Evolutionary conservation across 805 yeast species (phyloP).

Genomic region (Candida bentonensis): DNA sequence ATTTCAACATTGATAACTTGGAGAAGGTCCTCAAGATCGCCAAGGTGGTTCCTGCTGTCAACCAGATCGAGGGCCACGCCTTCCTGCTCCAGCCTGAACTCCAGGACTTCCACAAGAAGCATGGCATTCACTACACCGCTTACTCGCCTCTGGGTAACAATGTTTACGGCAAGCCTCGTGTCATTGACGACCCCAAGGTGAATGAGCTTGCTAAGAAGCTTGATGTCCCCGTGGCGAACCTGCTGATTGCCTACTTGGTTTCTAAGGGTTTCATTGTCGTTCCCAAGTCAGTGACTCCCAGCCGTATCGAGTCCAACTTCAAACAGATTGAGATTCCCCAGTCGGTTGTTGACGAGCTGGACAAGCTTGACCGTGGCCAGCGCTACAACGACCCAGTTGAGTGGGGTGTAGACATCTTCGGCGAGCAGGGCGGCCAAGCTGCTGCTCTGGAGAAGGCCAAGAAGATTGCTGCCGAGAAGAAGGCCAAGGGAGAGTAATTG

Average conservation of each 20-base stretch:
- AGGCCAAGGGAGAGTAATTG: slow-evolving; percentile 6
- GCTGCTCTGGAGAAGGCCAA: slow-evolving; percentile 10
- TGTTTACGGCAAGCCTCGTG: slow-evolving; percentile 14
- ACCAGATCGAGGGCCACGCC: slow-evolving; percentile 71
- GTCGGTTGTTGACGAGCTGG: slow-evolving; percentile 28
- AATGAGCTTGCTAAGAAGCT: slow-evolving; percentile 44
- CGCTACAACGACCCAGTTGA: slow-evolving; percentile 18
- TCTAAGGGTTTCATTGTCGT: slow-evolving; percentile 44
- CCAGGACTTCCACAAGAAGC: slow-evolving; percentile 33
- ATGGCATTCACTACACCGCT: slow-evolving; percentile 51
- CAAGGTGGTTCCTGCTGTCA: slow-evolving; percentile 44
- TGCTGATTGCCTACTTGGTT: slow-evolving; percentile 21
- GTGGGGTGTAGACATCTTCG: slow-evolving; percentile 19
- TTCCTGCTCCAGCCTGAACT: slow-evolving; percentile 51
- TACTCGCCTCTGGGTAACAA: slow-evolving; percentile 56
- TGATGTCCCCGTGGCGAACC: slow-evolving; percentile 20
- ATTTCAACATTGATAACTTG: slow-evolving; percentile 43
- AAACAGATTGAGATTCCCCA: slow-evolving; percentile 26
- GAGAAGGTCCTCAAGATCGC: slow-evolving; percentile 31
- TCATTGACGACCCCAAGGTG: slow-evolving; percentile 40
- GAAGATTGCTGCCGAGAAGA: slow-evolving; percentile 6
- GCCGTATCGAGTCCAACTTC: slow-evolving; percentile 36
- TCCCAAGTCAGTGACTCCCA: slow-evolving; percentile 57
- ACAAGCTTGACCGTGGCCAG: slow-evolving; percentile 7
- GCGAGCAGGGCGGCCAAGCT: slow-evolving; percentile 13